Percentiles rank a stretch among this genome's conserved stretches.
These are phyloP conservation scores for Ochetophila trinervis DNA, from an alignment of 306 rosid genomes.

Conservation along the genomic window DNA sequence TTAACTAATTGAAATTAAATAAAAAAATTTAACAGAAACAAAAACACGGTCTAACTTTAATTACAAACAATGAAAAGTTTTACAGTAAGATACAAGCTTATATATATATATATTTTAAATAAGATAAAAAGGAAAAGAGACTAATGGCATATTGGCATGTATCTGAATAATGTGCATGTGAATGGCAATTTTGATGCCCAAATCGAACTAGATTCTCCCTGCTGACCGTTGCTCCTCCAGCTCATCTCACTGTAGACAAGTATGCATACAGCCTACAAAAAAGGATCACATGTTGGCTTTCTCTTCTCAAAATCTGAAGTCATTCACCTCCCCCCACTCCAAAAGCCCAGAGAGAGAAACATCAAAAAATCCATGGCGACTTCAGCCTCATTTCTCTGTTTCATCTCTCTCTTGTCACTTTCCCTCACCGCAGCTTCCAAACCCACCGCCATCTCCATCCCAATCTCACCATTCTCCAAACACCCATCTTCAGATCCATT, in stretches of 20 bases:
- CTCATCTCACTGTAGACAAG: neutral
- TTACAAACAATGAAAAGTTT: too few relatives aligned
- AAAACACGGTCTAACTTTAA: too few relatives aligned
- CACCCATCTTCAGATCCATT: conserved; percentile 47
- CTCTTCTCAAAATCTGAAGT: neutral
- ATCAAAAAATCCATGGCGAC: conserved; percentile 25
- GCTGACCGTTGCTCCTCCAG: conserved; percentile 1
- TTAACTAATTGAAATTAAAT: too few relatives aligned
- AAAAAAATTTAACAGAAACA: too few relatives aligned
- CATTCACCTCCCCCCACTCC: neutral
- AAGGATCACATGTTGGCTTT: neutral
- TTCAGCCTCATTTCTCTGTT: conserved; percentile 18
- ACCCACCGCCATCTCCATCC: conserved; percentile 38
- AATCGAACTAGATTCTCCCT: conserved; percentile 30
- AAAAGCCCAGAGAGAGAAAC: too few relatives aligned
- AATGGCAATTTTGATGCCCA: neutral
- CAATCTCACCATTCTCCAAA: conserved; percentile 39
- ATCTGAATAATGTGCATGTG: conserved; percentile 11
- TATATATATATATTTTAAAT: too few relatives aligned
- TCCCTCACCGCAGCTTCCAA: conserved; percentile 13
- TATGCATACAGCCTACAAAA: neutral
- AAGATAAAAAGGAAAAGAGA: neutral
- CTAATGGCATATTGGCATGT: conserved; percentile 9
- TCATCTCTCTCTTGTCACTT: conserved; percentile 21
- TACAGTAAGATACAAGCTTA: too few relatives aligned